A percentile compares a stretch with the other conserved stretches of the same genome.
phyloP scores from a whole-genome alignment of 352 stramenopile genomes.

The Globisporangium rhizosaccharum region DNA sequence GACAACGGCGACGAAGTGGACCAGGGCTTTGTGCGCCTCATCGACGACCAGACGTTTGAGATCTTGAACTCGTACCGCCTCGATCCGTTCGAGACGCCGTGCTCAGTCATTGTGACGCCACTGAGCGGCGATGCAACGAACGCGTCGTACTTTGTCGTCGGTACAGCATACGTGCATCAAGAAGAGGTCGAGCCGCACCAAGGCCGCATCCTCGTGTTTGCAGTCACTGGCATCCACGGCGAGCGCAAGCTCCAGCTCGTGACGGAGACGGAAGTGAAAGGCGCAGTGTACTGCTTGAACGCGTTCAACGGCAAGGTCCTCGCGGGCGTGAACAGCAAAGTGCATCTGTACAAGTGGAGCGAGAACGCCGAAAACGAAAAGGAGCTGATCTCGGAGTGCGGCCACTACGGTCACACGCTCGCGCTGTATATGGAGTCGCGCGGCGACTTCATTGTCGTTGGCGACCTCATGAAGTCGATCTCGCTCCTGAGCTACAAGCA shows the following conservation, averaged over 20 bases:
- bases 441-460: constrained; percentile 94
- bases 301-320: constrained; percentile 93
- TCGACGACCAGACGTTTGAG: constrained; percentile 98
- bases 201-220: constrained; percentile 92
- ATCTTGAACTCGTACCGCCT: constrained; percentile 82
- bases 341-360: constrained; percentile 89
- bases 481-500: constrained; percentile 94
- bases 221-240: constrained; percentile 67
- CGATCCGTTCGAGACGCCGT: constrained; percentile 85
- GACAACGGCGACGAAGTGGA: constrained; percentile 84
- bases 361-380: constrained; percentile 88
- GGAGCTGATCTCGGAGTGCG: constrained; percentile 89
- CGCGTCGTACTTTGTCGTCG: constrained; percentile 81
- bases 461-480: constrained; percentile 97
- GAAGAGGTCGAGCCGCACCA: constrained; percentile 95
- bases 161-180: constrained; percentile 90
- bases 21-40: constrained; percentile 89
- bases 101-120: constrained; percentile 73
- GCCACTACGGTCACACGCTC: constrained; percentile 94
- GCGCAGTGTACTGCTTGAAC: constrained; percentile 94
- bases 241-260: constrained; percentile 88
- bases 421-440: constrained; percentile 94
- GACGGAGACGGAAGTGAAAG: constrained; percentile 91
- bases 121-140: constrained; percentile 74
- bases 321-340: constrained; percentile 94